These are phyloP conservation scores for Brassica juncea DNA, from an alignment of 345 rosid species.

Conservation along the genomic window DNA sequence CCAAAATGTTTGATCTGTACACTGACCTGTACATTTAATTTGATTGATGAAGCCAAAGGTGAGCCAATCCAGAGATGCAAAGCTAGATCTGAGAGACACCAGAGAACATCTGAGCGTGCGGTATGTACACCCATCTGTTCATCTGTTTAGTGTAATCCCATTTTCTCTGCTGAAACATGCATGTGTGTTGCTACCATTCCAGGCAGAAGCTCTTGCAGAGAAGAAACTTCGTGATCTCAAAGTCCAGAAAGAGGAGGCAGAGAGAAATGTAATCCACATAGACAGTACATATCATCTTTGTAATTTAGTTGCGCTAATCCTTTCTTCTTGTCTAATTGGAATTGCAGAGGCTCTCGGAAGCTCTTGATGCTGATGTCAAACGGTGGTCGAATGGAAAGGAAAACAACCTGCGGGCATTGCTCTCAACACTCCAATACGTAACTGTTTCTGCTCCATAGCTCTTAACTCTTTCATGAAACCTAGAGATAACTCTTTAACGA, in stretches of 20 bases:
- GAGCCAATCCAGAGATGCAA: constrained; percentile 68
- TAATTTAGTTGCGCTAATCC: constrained; percentile 10
- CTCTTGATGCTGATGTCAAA: constrained; percentile 83
- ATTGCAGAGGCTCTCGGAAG: constrained; percentile 72
- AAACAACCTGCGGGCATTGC: constrained; percentile 84
- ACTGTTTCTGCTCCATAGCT: neutral
- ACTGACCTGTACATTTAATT: constrained; percentile 34
- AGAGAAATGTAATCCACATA: constrained; percentile 70
- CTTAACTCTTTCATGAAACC: neutral
- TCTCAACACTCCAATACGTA: constrained; percentile 95
- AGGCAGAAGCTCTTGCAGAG: constrained; percentile 96
- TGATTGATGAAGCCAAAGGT: constrained; percentile 45
- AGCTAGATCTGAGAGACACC: constrained; percentile 75
- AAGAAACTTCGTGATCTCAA: constrained; percentile 84
- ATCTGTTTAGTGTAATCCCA: constrained; percentile 3
- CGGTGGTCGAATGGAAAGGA: constrained; percentile 94
- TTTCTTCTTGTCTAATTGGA: constrained; percentile 17
- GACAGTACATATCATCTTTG: constrained; percentile 9
- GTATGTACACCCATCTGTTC: constrained; percentile 46
- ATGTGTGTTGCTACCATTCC: constrained; percentile 41
- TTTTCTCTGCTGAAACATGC: constrained; percentile 19
- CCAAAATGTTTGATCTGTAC: constrained; percentile 12
- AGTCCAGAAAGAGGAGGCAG: constrained; percentile 85
- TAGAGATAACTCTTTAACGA: neutral
- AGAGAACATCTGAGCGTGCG: constrained; percentile 78